Evolutionary conservation across 345 rosid genomes (phyloP).

Genomic region (Rhizophora mangle): DNA sequence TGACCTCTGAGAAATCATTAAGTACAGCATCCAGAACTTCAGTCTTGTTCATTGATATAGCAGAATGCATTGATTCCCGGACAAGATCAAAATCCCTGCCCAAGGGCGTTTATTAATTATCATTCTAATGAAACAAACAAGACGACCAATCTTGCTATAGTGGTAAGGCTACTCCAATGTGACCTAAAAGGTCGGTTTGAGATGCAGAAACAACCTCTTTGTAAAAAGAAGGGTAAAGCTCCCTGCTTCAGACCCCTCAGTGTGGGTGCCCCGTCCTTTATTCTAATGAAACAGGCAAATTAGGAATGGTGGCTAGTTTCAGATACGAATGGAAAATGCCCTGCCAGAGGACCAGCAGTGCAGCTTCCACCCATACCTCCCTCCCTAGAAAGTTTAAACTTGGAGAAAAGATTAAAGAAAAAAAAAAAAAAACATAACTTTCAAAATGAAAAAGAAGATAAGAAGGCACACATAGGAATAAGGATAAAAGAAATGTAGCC

Average conservation of each 20-base stretch:
- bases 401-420: not conserved
- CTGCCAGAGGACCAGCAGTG: no score
- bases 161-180: no score
- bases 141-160: no score
- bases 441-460: not conserved
- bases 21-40: constrained; percentile 69
- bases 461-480: not conserved
- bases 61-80: constrained; percentile 70
- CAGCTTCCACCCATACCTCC: no score
- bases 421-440: not conserved
- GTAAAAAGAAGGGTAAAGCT: not conserved
- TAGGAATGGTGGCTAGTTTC: no score
- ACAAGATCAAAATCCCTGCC: constrained; percentile 61
- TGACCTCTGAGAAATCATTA: constrained; percentile 71
- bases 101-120: no score
- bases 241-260: not conserved
- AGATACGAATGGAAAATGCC: no score
- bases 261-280: not conserved
- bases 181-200: not conserved
- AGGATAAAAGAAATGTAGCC: not conserved
- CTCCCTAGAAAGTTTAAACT: no score
- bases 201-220: not conserved
- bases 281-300: no score
- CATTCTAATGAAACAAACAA: no score
- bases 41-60: constrained; percentile 69